phyloP scores from a whole-genome alignment of 441 rosid genomes.

The Corymbia citriodora region DNA sequence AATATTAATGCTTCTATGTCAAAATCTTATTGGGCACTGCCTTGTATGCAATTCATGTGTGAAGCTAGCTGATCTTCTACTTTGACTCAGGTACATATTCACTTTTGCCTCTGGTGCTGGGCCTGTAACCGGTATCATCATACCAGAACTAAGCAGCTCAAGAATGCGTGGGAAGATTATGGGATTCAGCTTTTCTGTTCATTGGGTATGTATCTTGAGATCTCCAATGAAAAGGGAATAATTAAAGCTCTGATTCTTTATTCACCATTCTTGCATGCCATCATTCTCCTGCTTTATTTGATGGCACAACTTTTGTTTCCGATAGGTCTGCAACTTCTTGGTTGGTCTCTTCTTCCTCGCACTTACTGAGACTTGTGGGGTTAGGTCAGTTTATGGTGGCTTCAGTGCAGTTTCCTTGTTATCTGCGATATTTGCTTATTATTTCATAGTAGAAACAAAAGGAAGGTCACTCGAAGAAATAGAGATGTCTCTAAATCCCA shows the following conservation, averaged over 20 bases:
- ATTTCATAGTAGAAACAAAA: conserved; percentile 56
- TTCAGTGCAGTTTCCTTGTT: conserved; percentile 56
- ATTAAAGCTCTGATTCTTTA: not conserved
- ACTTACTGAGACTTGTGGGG: conserved; percentile 49
- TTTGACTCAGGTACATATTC: conserved; percentile 50
- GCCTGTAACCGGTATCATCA: conserved; percentile 71
- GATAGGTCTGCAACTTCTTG: conserved; percentile 71
- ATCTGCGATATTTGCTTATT: conserved; percentile 50
- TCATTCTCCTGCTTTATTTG: not conserved
- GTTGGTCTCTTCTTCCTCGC: conserved; percentile 75
- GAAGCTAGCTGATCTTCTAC: not conserved
- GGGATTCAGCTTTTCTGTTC: conserved; percentile 70
- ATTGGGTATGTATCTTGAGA: conserved; percentile 45
- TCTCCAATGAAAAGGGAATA: not conserved
- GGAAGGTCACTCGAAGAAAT: conserved; percentile 77
- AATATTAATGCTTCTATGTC: not conserved
- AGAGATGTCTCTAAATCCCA: conserved; percentile 52
- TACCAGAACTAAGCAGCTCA: conserved; percentile 69
- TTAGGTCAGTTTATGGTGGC: conserved; percentile 50
- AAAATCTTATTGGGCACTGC: not conserved
- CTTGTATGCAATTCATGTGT: not conserved
- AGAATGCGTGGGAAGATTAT: conserved; percentile 68
- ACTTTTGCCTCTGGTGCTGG: conserved; percentile 74
- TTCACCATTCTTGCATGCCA: not conserved
- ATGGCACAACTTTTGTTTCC: not conserved